Evolutionary conservation across 2,329 filamentous ascomycete species (phyloP).

Genomic region (Sphaerostilbella broomeana): DNA sequence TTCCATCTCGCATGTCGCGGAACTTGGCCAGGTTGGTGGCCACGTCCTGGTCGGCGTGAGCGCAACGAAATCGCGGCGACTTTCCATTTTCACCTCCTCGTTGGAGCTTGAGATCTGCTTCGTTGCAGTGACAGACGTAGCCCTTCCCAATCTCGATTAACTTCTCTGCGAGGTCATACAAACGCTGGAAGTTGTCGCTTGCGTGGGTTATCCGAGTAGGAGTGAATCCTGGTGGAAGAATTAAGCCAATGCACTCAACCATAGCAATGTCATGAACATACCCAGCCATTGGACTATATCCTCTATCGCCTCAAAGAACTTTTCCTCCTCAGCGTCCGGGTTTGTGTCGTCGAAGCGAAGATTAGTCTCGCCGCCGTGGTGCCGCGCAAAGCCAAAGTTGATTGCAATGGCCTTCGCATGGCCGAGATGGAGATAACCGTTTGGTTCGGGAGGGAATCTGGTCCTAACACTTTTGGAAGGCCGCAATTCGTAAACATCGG

Average conservation of each 20-base stretch:
- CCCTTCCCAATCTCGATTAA: constrained; percentile 63
- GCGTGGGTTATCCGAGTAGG: constrained; percentile 77
- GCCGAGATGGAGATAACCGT: constrained; percentile 91
- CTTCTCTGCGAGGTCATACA: constrained; percentile 85
- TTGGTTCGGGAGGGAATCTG: constrained; percentile 80
- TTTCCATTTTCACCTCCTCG: constrained; percentile 68
- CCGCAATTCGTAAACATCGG: constrained; percentile 63
- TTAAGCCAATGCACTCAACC: background rate
- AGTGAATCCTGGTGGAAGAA: constrained; percentile 48
- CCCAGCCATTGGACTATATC: constrained; percentile 51
- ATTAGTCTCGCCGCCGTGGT: constrained; percentile 66
- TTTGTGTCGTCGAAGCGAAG: constrained; percentile 86
- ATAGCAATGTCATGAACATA: constrained; percentile 10
- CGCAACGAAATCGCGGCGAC: constrained; percentile 68
- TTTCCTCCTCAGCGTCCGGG: constrained; percentile 84
- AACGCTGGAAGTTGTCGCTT: constrained; percentile 79
- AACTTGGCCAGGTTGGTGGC: constrained; percentile 79
- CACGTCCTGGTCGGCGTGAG: constrained; percentile 66
- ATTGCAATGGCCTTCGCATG: constrained; percentile 94
- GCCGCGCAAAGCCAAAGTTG: constrained; percentile 90
- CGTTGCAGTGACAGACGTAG: constrained; percentile 85
- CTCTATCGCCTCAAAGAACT: constrained; percentile 82
- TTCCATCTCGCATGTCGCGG: constrained; percentile 82
- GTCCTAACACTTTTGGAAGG: constrained; percentile 58
- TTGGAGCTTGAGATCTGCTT: constrained; percentile 78